Evolutionary conservation across 2,329 filamentous ascomycete genomes (phyloP).

Genomic region (Trichoderma sp.): DNA sequence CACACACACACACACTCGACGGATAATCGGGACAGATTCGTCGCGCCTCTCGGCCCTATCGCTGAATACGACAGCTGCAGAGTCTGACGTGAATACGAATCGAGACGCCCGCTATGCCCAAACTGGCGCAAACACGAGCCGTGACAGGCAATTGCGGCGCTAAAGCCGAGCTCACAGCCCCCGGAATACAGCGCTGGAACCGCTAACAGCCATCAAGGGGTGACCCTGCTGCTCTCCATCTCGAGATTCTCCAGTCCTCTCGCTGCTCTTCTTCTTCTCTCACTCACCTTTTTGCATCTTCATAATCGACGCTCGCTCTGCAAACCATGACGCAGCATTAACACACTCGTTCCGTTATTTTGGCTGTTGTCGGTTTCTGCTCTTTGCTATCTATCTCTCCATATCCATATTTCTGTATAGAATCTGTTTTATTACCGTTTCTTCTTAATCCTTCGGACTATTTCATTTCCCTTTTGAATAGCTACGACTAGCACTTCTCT

Average conservation of each 20-base stretch:
- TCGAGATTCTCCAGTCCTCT: neutral
- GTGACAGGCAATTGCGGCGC: slow-evolving; percentile 9
- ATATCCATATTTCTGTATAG: neutral
- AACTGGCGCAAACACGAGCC: slow-evolving; percentile 8
- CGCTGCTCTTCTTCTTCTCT: neutral
- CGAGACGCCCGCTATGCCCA: slow-evolving; percentile 5
- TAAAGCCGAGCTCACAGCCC: slow-evolving; percentile 7
- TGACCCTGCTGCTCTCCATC: neutral
- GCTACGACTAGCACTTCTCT: neutral
- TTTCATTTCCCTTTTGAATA: neutral
- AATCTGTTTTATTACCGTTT: neutral
- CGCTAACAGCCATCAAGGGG: neutral
- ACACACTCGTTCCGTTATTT: slow-evolving; percentile 7
- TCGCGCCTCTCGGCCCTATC: neutral
- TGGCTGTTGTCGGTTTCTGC: slow-evolving; percentile 8
- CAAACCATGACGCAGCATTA: slow-evolving; percentile 10
- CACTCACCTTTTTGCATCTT: neutral
- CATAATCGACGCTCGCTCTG: neutral
- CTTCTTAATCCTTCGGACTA: neutral
- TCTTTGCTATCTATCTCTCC: too few species aligned
- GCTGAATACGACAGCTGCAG: neutral
- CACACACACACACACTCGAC: neutral
- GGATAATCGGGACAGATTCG: neutral
- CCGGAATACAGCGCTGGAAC: neutral
- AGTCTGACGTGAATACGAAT: slow-evolving; percentile 13